Base-by-base conservation (phyloP, 2,329 filamentous ascomycete genomes). In the Scedosporium boydii region DNA sequence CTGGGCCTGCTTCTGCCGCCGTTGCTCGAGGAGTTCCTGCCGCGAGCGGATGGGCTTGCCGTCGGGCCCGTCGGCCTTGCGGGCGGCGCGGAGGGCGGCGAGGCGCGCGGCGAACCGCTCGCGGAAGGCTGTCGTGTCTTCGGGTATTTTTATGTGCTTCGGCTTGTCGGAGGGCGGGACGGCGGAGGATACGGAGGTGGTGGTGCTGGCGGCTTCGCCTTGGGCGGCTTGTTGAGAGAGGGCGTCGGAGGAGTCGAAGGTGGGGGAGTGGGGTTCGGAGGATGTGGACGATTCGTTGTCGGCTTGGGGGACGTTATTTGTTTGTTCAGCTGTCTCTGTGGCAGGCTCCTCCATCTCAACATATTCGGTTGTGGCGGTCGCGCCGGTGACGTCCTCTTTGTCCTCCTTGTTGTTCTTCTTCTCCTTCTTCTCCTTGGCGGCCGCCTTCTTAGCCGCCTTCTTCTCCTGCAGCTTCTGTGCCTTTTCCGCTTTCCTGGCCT, bases 11-110 rank as follows among this genome's bases (percentile, higher is more conserved):
- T 96, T 97, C 71, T 87, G 86, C 66, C 95, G 86, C 51, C 95
- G 86, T 55, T 90, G 85, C 75, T 98, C 95, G 68, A 99, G 91
- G 12, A 99, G 83, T 72, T 98, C 93, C 75, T 96, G 89, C 65
- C 95, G 86, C 64, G 91, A 96, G 66, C 89, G 87, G 63, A 93
- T 90, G 16, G 89, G 87, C 69, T 89, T 88, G 64, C 91, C 91
- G 68, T 96, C 87, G 0, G 87, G 82, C 5, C 89, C 91, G 68
- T 96, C 91, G 5, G 93, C 93, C 74, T 96, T 96, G 64, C 95
- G 87, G 27, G 87, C 87, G 9, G 90, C 89, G 64, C 93, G 89
- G 59, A 98, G 85, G 56, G 88, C 88, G 68, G 95, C 90, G 62
- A 99, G 92, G 65, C 87, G 89, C 68, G 90, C 89, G 63, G 89